Base-by-base conservation (phyloP, 345 rosid genomes). In the Linum tenue region DNA sequence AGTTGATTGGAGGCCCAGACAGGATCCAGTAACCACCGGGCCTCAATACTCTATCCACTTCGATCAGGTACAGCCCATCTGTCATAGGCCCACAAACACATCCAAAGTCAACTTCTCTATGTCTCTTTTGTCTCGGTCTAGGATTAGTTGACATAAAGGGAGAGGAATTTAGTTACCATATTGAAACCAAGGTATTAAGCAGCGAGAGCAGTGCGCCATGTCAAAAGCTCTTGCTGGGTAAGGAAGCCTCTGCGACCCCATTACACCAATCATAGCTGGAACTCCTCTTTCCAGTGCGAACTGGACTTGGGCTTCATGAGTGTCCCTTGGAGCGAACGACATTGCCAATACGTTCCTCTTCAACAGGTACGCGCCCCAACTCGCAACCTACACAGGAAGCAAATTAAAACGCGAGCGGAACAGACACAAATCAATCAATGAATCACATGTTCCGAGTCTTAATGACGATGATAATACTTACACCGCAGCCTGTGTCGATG, bases 1-100 rank as follows among this genome's bases (percentile, higher is more conserved):
- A 94, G 70, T 66, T 76, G 62, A 94, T 82, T 5, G 97, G 99
- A 43, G 99, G 99, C 7, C 99, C 99, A 0, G 97, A 94, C 8
- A 90, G 90, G 75, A 94, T 76, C 97, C 99, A 94, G 57, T 88
- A 94, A 17, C 97, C 99, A n/a, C 99, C 95, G 36, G 99, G 97
- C 76, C 99, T 82, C 42, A 94, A 76, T 65, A 94, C 73, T 65
- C 99, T 82, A 72, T 94, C 97, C 70, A 94, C 95, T 79, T 94
- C 99, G 15, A 78, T 77, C 36, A 90, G 81, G 66, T 86, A 94
- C 83, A 90, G 56, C 22, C 96, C 99, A 77, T 80, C 98, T 92
- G 80, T 48, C 58, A 65, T 60, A 71, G 37, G 16, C 14, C 1
- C 5, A 17, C 5, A 16, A 60, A 35, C 6, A 56, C 35, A 8